These are phyloP conservation scores for Cryphonectria naterciae DNA, from an alignment of 2,329 filamentous ascomycete species.

Conservation along the genomic window DNA sequence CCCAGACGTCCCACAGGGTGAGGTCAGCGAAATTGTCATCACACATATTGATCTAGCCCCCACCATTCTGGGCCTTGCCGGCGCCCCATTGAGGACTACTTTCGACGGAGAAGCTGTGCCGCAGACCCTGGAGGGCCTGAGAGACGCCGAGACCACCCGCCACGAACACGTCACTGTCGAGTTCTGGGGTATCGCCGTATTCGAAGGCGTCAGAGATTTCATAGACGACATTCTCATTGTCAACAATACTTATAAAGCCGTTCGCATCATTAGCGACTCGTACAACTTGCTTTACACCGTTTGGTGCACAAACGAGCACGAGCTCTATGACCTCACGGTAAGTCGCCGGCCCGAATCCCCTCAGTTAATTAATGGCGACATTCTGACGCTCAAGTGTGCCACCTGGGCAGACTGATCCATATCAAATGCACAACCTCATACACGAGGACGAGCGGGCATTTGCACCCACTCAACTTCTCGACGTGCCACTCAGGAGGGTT, in stretches of 20 bases:
- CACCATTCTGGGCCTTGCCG: conserved; percentile 55
- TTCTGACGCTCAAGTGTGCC: neutral
- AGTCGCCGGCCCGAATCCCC: neutral
- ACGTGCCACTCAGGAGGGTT: conserved; percentile 8
- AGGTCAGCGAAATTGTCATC: conserved; percentile 52
- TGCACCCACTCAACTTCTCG: conserved; percentile 31
- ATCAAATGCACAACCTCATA: conserved; percentile 26
- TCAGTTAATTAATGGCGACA: neutral
- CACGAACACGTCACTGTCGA: conserved; percentile 55
- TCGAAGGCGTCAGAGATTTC: conserved; percentile 35
- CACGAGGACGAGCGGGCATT: neutral
- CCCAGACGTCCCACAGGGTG: conserved; percentile 53
- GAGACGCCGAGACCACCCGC: conserved; percentile 30
- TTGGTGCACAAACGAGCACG: conserved; percentile 67
- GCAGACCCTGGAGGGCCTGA: neutral
- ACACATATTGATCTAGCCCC: conserved; percentile 68
- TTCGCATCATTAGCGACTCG: conserved; percentile 51
- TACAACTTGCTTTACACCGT: conserved; percentile 66
- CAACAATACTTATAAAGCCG: conserved; percentile 54
- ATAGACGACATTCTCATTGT: conserved; percentile 13
- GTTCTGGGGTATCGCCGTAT: conserved; percentile 46
- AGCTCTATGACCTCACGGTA: conserved; percentile 63
- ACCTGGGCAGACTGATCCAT: conserved; percentile 20
- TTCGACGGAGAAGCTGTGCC: conserved; percentile 62
- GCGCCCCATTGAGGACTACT: conserved; percentile 47